These are phyloP conservation scores for Oxalis stricta DNA, from an alignment of 441 rosid genomes.

Conservation along the genomic window DNA sequence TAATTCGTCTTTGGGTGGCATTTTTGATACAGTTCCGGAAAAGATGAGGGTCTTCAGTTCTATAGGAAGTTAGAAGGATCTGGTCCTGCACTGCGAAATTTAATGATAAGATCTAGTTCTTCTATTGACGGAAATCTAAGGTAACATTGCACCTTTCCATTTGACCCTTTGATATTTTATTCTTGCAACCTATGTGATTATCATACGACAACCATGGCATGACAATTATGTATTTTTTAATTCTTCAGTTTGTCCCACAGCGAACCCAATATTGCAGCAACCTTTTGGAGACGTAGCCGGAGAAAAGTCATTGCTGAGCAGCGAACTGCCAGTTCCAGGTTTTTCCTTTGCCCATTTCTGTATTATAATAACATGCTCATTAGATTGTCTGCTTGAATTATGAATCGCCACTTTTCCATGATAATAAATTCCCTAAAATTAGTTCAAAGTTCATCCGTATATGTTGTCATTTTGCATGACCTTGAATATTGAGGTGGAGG, in stretches of 20 bases:
- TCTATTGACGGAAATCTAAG: constrained; percentile 58
- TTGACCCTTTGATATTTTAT: not conserved
- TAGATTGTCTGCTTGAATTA: not conserved
- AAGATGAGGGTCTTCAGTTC: constrained; percentile 59
- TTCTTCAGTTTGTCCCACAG: constrained; percentile 72
- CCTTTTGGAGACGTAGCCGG: constrained; percentile 91
- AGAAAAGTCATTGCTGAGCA: constrained; percentile 95
- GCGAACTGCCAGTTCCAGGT: constrained; percentile 99
- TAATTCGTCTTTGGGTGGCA: not conserved
- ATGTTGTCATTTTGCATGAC: too few species aligned
- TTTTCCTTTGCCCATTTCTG: constrained; percentile 16
- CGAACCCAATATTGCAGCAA: constrained; percentile 84
- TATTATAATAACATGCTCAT: constrained; percentile 3
- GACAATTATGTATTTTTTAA: constrained; percentile 6
- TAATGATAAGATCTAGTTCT: constrained; percentile 49
- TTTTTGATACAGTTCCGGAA: constrained; percentile 56
- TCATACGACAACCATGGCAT: not conserved
- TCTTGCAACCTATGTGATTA: constrained; percentile 2
- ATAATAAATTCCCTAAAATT: too few species aligned
- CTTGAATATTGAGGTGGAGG: too few species aligned
- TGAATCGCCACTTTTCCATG: not conserved
- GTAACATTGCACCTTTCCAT: constrained; percentile 19
- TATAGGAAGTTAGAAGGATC: constrained; percentile 54
- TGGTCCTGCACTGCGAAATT: constrained; percentile 56
- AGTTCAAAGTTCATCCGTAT: too few species aligned